phyloP scores from a whole-genome alignment of 768 basidiomycete species.

The Mycena capillaripes region DNA sequence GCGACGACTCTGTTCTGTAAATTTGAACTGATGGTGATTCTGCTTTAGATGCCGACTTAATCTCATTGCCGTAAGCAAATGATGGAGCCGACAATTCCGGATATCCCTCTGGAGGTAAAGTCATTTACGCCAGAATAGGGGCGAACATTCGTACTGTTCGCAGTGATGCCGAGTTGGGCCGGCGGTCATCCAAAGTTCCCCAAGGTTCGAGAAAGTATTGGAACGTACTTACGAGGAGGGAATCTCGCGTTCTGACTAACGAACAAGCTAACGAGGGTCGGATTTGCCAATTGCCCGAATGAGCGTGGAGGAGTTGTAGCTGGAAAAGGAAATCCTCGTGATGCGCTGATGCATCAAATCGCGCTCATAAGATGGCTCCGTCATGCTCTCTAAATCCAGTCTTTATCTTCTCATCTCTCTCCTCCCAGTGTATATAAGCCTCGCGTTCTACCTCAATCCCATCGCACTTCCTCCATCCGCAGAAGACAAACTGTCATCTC shows the following conservation, averaged over 20 bases:
- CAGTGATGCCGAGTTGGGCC: too few species aligned
- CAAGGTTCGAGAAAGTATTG: not conserved
- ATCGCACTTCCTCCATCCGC: conserved; percentile 42
- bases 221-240: not conserved
- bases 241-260: conserved; percentile 12
- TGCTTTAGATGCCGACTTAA: too few species aligned
- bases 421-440: conserved; percentile 57
- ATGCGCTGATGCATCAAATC: conserved; percentile 14
- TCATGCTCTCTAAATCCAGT: conserved; percentile 53
- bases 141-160: too few species aligned
- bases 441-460: conserved; percentile 51
- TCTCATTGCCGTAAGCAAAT: too few species aligned
- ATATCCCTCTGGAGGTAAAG: too few species aligned
- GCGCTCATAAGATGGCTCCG: conserved; percentile 32
- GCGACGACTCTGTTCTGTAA: too few species aligned
- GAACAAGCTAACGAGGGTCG: not conserved
- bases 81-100: too few species aligned
- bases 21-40: too few species aligned
- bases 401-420: conserved; percentile 54
- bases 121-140: too few species aligned
- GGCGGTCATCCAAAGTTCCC: too few species aligned
- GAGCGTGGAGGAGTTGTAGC: conserved; percentile 28
- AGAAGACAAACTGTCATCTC: conserved; percentile 52
- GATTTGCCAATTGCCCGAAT: conserved; percentile 8
- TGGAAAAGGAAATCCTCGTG: conserved; percentile 34